phyloP scores from a whole-genome alignment of 805 yeast genomes.

The Starmerella floricola region DNA sequence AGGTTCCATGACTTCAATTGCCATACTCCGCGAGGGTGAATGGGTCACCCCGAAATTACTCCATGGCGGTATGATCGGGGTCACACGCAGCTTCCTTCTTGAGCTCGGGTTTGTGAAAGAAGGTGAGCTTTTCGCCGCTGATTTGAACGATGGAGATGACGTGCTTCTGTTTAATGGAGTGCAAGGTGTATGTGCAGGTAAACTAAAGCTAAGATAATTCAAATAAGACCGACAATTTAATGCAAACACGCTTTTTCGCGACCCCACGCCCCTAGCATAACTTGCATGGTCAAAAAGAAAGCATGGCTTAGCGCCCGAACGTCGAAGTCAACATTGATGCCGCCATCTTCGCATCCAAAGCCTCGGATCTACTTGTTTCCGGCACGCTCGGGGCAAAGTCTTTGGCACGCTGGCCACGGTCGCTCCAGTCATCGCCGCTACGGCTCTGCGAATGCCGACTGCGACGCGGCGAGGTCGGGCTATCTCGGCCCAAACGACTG shows the following conservation, averaged over 20 bases:
- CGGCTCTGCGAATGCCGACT: constrained; percentile 37
- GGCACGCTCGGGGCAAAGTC: constrained; percentile 11
- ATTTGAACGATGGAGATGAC: constrained; percentile 52
- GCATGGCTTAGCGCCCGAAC: too few species aligned
- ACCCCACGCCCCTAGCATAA: too few species aligned
- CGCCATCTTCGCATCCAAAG: constrained; percentile 70
- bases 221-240: neutral
- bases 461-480: constrained; percentile 33
- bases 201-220: neutral
- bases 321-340: constrained; percentile 55
- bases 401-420: constrained; percentile 35
- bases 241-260: neutral
- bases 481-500: constrained; percentile 68
- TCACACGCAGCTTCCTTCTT: constrained; percentile 54
- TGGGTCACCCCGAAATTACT: constrained; percentile 79
- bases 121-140: constrained; percentile 36
- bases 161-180: constrained; percentile 71
- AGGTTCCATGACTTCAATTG: constrained; percentile 74
- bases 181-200: constrained; percentile 45
- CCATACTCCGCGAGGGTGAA: constrained; percentile 39
- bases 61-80: constrained; percentile 76
- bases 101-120: constrained; percentile 43
- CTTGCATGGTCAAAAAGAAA: too few species aligned
- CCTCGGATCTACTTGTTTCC: constrained; percentile 24
- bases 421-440: constrained; percentile 50